phyloP scores from a whole-genome alignment of 768 basidiomycete species.

The Suillus luteus region DNA sequence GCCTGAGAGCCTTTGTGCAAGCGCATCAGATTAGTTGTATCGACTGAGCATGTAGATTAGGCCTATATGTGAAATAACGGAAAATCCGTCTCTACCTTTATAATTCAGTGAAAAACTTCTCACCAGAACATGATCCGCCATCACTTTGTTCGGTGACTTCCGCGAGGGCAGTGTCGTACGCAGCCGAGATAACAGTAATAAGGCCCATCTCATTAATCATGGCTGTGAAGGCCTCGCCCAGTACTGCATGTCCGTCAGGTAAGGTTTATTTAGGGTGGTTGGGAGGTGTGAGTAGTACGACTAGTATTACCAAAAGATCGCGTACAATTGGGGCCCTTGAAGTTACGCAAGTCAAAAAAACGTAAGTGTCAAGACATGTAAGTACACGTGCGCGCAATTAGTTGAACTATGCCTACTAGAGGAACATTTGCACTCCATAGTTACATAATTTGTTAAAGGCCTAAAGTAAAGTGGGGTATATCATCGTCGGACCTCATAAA shows the following conservation, averaged over 20 bases:
- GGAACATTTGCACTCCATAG: background rate
- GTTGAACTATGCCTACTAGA: background rate
- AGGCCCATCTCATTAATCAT: background rate
- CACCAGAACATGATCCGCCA: background rate
- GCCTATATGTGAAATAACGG: background rate
- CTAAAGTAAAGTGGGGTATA: background rate
- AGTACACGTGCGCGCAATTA: background rate
- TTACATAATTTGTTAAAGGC: background rate
- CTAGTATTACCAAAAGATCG: background rate
- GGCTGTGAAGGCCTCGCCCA: background rate
- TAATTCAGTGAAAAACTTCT: background rate
- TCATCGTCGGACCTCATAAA: background rate
- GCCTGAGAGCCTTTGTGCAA: background rate
- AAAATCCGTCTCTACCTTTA: background rate
- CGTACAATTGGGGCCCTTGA: background rate
- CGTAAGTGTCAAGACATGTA: background rate
- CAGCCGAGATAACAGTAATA: background rate
- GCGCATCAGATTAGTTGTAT: background rate
- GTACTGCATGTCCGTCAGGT: background rate
- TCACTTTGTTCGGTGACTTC: background rate
- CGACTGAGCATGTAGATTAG: background rate
- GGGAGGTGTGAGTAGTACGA: too few species aligned
- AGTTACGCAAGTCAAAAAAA: background rate
- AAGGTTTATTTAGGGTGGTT: background rate
- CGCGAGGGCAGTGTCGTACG: background rate